Evolutionary conservation across 1,139 yeast genomes (phyloP).

Genomic region (Debaryomyces subglobosus): DNA sequence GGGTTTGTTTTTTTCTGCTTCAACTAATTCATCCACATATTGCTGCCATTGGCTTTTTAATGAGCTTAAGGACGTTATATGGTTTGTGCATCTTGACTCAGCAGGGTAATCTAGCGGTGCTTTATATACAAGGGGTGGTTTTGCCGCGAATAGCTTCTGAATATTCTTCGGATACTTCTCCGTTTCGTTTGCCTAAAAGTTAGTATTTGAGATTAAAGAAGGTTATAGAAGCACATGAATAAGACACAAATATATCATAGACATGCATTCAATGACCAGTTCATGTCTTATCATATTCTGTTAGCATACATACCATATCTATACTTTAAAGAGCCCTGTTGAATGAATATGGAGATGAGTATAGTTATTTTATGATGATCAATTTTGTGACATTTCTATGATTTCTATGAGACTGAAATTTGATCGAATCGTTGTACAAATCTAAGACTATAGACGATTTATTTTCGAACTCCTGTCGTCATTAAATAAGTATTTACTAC

Average conservation of each 20-base stretch:
- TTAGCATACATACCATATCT: slow-evolving; percentile 1
- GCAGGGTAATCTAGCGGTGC: slow-evolving; percentile 60
- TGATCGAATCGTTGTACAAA: neutral
- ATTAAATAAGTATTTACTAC: neutral
- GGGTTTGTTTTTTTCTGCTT: slow-evolving; percentile 11
- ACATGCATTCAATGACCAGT: neutral
- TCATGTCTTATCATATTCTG: neutral
- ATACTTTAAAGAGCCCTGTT: neutral
- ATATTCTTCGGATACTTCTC: slow-evolving; percentile 67
- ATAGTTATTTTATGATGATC: neutral
- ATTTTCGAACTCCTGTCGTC: neutral
- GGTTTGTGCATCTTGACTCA: slow-evolving; percentile 50
- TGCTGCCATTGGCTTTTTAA: slow-evolving; percentile 36
- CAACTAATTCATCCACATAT: slow-evolving; percentile 30
- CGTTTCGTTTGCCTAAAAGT: slow-evolving; percentile 15
- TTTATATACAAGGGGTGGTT: slow-evolving; percentile 63
- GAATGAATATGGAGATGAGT: slow-evolving; percentile 3
- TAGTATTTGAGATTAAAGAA: slow-evolving; percentile 1
- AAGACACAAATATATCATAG: neutral
- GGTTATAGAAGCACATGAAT: neutral
- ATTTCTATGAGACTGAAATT: neutral
- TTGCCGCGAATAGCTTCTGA: slow-evolving; percentile 66
- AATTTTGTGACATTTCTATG: slow-evolving; percentile 4
- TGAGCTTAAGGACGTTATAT: slow-evolving; percentile 54
- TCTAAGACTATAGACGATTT: neutral